A percentile compares a stretch with the other conserved stretches of the same genome.
These are phyloP conservation scores for Wickerhamomyces strasburgensis DNA, from an alignment of 805 yeast species.

Conservation along the genomic window DNA sequence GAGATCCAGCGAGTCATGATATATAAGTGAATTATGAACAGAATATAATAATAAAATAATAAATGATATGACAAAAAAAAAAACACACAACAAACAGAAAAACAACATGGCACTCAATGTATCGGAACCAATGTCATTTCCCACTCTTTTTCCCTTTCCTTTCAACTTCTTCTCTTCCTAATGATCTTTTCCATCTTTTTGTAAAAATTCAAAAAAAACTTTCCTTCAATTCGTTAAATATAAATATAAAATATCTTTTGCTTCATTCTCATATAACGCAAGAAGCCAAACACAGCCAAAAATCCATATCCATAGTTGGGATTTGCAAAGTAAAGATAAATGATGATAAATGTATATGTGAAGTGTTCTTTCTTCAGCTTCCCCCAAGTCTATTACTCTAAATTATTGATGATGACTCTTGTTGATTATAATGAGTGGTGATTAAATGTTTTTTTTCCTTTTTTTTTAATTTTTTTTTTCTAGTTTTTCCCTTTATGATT, in stretches of 20 bases:
- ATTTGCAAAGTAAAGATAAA: constrained; percentile 1
- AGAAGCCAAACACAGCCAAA: constrained; percentile 1
- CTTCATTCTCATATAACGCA: constrained; percentile 1
- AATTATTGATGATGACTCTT: too few relatives aligned
- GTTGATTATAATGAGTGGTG: neutral
- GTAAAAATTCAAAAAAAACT: neutral
- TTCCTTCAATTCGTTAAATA: constrained; percentile 12
- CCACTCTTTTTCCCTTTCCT: too few relatives aligned
- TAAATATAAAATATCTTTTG: constrained; percentile 8
- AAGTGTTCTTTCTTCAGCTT: too few relatives aligned
- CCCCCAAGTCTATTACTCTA: too few relatives aligned
- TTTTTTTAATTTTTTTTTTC: constrained; percentile 8
- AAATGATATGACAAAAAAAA: constrained; percentile 2
- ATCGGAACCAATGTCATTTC: too few relatives aligned
- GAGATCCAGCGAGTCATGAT: too few relatives aligned
- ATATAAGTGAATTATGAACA: neutral
- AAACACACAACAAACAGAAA: constrained; percentile 15
- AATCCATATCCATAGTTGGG: neutral
- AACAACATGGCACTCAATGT: too few relatives aligned
- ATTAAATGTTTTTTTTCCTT: constrained; percentile 41
- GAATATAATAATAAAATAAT: constrained; percentile 3
- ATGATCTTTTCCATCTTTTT: neutral
- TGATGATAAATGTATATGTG: constrained; percentile 4
- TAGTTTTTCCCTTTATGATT: neutral
- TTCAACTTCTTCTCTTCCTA: constrained; percentile 1